Evolutionary conservation across 768 basidiomycete genomes (phyloP).

Genomic region (Xerocomellus dryophilus): DNA sequence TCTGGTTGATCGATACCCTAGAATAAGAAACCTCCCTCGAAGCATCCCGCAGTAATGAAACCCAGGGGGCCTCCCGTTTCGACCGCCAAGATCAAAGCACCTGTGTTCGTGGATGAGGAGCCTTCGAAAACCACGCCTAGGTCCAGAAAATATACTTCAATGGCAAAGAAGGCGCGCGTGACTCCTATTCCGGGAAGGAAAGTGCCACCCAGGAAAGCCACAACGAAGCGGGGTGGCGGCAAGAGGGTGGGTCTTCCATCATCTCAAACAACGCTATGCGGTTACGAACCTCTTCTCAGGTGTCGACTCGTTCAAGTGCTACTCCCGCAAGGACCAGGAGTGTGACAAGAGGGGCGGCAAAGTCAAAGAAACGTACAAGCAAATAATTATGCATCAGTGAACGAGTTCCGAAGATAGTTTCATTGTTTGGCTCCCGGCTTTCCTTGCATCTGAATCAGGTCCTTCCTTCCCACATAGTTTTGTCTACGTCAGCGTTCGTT

Average conservation of each 20-base stretch:
- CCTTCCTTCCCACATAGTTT: background rate
- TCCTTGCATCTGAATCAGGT: background rate
- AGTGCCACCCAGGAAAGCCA: conserved; percentile 5
- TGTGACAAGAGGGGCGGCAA: background rate
- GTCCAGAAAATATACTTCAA: conserved; percentile 23
- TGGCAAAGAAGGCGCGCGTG: conserved; percentile 25
- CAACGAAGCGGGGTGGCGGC: background rate
- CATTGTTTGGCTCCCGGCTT: background rate
- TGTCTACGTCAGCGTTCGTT: background rate
- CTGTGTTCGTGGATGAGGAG: background rate
- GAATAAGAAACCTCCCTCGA: conserved; percentile 14
- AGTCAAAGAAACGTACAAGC: background rate
- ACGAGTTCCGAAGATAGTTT: background rate
- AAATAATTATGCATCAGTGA: background rate
- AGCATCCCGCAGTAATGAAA: background rate
- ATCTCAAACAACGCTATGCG: background rate
- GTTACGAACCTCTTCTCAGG: background rate
- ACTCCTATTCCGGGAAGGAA: conserved; percentile 5
- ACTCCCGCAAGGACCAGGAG: background rate
- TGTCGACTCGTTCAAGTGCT: background rate
- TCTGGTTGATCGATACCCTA: background rate
- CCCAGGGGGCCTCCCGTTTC: background rate
- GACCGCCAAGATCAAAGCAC: background rate
- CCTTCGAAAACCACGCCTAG: background rate
- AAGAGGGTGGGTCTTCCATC: conserved; percentile 8